These are phyloP conservation scores for Stephanodiscus triporus DNA, from an alignment of 108 stramenopile species.

Conservation along the genomic window DNA sequence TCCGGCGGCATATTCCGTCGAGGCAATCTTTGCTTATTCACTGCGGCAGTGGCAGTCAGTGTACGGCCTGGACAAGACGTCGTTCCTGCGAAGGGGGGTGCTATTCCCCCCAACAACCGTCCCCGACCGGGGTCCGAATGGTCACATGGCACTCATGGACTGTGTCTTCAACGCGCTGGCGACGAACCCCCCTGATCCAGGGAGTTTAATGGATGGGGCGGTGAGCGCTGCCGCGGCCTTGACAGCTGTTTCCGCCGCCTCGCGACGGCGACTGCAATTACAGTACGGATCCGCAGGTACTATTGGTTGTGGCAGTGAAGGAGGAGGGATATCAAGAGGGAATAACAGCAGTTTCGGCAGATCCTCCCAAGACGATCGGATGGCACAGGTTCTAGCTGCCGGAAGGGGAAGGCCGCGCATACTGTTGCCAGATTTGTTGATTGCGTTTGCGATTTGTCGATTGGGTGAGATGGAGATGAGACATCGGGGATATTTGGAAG, in stretches of 20 bases:
- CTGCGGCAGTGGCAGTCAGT: slow-evolving; percentile 22
- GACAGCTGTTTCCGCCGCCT: slow-evolving; percentile 23
- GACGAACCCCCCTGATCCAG: slow-evolving; percentile 19
- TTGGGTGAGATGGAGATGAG: slow-evolving; percentile 47
- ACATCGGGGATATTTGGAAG: slow-evolving; percentile 42
- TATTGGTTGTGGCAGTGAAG: neutral
- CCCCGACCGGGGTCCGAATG: slow-evolving; percentile 72
- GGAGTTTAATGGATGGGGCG: slow-evolving; percentile 22
- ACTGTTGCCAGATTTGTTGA: slow-evolving; percentile 71
- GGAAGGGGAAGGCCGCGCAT: slow-evolving; percentile 45
- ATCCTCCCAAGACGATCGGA: slow-evolving; percentile 28
- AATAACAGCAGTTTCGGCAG: slow-evolving; percentile 13
- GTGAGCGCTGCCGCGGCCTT: slow-evolving; percentile 28
- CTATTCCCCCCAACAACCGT: slow-evolving; percentile 64
- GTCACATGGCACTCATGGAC: slow-evolving; percentile 85
- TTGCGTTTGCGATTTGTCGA: slow-evolving; percentile 77
- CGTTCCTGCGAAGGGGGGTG: slow-evolving; percentile 53
- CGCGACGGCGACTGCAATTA: neutral
- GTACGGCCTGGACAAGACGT: slow-evolving; percentile 66
- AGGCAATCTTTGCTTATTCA: slow-evolving; percentile 6
- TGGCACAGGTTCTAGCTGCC: slow-evolving; percentile 27
- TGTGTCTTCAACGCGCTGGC: slow-evolving; percentile 71
- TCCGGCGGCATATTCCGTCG: slow-evolving; percentile 13
- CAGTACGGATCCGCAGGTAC: neutral
- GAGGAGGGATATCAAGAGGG: slow-evolving; percentile 10